Evolutionary conservation across 148 eudicot genomes (phyloP).

Genomic region (Rhododendron simsii): DNA sequence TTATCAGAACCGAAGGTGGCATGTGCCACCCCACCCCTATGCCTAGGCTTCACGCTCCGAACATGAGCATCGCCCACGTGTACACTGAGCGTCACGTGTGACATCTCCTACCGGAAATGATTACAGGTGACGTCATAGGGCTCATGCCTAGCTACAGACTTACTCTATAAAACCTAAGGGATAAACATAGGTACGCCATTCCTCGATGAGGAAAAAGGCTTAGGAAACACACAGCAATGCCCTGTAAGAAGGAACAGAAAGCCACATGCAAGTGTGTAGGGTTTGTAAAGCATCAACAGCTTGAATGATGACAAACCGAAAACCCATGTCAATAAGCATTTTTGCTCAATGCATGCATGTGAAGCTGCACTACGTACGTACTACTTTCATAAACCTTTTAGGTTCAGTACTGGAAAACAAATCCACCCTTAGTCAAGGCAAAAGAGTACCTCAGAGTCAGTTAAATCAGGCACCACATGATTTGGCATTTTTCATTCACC

Average conservation of each 20-base stretch:
- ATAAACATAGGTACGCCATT: not conserved
- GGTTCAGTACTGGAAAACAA: not conserved
- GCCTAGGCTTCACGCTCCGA: no score
- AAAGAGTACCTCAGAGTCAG: conserved; percentile 20
- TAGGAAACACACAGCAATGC: not conserved
- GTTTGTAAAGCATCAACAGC: not conserved
- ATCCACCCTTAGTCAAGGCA: not conserved
- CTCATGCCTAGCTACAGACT: no score
- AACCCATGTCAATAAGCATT: not conserved
- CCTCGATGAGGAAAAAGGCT: not conserved
- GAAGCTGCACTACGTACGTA: not conserved
- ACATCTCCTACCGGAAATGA: no score
- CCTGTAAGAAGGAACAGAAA: not conserved
- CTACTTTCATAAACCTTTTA: not conserved
- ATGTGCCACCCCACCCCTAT: no score
- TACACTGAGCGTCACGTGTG: no score
- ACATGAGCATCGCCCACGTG: no score
- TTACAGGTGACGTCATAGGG: no score
- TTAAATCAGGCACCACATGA: conserved; percentile 19
- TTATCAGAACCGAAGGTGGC: no score
- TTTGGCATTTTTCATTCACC: conserved; percentile 23
- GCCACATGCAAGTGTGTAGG: not conserved
- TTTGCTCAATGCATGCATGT: not conserved
- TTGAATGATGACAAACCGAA: not conserved
- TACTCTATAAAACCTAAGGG: no score